phyloP scores from a whole-genome alignment of 345 rosid genomes.

The Gossypium sturtianum region DNA sequence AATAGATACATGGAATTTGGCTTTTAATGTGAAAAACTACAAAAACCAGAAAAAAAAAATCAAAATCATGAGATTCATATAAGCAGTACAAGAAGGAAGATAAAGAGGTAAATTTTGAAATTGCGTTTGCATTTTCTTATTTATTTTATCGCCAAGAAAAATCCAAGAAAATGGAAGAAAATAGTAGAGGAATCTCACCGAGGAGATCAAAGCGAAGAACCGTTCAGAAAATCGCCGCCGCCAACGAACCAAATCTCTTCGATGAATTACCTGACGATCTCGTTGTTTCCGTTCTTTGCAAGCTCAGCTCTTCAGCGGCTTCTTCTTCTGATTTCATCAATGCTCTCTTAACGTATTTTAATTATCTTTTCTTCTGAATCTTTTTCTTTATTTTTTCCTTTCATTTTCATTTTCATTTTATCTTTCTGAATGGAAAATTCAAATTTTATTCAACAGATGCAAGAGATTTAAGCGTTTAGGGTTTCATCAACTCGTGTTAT shows the following conservation, averaged over 20 bases:
- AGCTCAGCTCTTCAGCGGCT: slow-evolving; percentile 47
- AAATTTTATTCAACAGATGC: slow-evolving; percentile 31
- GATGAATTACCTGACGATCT: slow-evolving; percentile 56
- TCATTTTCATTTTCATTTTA: no score
- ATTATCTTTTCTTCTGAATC: not conserved
- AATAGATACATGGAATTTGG: not conserved
- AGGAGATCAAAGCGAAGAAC: slow-evolving; percentile 28
- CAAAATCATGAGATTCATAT: not conserved
- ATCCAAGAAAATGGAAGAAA: no score
- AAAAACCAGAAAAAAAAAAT: not conserved
- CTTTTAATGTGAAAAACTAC: not conserved
- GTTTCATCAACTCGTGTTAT: slow-evolving; percentile 38
- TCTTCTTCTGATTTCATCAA: slow-evolving; percentile 48
- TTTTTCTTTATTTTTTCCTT: not conserved
- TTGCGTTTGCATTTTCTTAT: no score
- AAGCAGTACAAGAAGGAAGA: not conserved
- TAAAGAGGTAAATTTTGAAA: not conserved
- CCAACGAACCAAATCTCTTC: slow-evolving; percentile 23
- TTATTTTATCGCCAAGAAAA: no score
- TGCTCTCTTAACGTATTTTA: slow-evolving; percentile 39
- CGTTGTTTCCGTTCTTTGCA: slow-evolving; percentile 38
- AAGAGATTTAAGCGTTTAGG: slow-evolving; percentile 36
- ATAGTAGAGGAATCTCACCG: slow-evolving; percentile 3
- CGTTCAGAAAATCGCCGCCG: not conserved
- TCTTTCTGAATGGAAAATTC: no score